Base-by-base conservation (phyloP, 2,329 filamentous ascomycete species). In the Daldinia sp. region DNA sequence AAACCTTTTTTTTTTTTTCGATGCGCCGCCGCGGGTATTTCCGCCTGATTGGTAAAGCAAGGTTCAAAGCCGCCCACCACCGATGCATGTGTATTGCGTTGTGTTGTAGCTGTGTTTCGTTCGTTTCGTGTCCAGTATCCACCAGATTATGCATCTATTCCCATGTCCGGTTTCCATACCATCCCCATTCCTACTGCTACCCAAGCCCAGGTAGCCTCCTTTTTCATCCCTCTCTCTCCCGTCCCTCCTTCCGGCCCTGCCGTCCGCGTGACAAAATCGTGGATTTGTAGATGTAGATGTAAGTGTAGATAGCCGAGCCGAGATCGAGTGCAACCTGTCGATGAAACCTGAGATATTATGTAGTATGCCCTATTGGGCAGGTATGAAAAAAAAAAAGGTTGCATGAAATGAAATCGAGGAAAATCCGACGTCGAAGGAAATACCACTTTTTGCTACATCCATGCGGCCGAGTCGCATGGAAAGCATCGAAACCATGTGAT, bases 141-240 rank as follows among this genome's bases (percentile, higher is more conserved):
- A 62, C 61, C 64, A 64, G 61, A 64, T 64, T 54, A 64, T 67
- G 64, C 58, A 67, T 62, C 52, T 51, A 30, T 52, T 63, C 23
- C 41, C 58, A 10, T 57, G 34, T 47, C 47, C 17, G 13, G 47
- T 39, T 25, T 13, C 15, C 47, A 39, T 17, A 15, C 15, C 37
- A 41, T n/a, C n/a, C n/a, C 35, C 15, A 19, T 45, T 13, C 21
- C 21, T 25, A 35, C 34, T 17, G 9, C 35, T 39, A 39, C 35
- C 35, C 35, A 17, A 39, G 17, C 25, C 45, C 29, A 11, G 19
- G 27, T 56, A 32, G 27, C 19, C 15, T 55, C n/a, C 29, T 30
- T 35, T 10, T 30, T 27, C n/a, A n/a, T 23, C 17, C 15, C 23
- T 11, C 35, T 41, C 8, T 27, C 13, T 43, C 37, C 13, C 19